Evolutionary conservation across 1,284 basidiomycete genomes (phyloP).

Genomic region (Stygiomarasmius scandens): DNA sequence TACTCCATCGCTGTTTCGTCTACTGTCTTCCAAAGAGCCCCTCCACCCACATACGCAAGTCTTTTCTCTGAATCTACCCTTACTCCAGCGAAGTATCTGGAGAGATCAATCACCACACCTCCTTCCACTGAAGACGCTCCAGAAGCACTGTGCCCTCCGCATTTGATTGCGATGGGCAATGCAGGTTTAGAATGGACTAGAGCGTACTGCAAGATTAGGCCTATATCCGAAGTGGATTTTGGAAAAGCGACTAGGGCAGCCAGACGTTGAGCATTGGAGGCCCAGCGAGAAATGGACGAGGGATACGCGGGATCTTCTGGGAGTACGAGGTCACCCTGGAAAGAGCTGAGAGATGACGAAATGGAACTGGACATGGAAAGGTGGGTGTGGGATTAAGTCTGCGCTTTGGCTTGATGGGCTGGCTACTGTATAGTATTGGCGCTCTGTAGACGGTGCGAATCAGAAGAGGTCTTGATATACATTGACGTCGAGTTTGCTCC

Average conservation of each 20-base stretch:
- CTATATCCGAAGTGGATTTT: neutral
- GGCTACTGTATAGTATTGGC: too few relatives aligned
- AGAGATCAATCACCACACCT: constrained; percentile 44
- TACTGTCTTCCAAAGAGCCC: constrained; percentile 39
- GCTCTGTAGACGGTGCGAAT: too few relatives aligned
- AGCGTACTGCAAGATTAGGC: constrained; percentile 27
- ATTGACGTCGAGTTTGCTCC: too few relatives aligned
- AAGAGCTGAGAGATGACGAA: neutral
- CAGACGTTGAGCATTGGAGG: neutral
- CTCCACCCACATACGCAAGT: constrained; percentile 39
- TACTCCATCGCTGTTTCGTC: constrained; percentile 33
- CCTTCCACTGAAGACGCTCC: constrained; percentile 38
- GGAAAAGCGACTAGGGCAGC: neutral
- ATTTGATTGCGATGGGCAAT: constrained; percentile 34
- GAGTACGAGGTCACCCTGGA: neutral
- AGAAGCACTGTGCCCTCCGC: constrained; percentile 44
- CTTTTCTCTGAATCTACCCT: constrained; percentile 32
- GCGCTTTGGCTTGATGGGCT: too few relatives aligned
- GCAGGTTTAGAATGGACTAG: constrained; percentile 16
- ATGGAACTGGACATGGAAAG: too few relatives aligned
- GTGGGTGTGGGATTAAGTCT: too few relatives aligned
- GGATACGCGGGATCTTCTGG: neutral
- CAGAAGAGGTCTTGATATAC: too few relatives aligned
- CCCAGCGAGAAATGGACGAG: neutral
- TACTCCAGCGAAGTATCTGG: constrained; percentile 32